Evolutionary conservation across 768 basidiomycete genomes (phyloP).

Genomic region (Candolleomyces aberdarensis): DNA sequence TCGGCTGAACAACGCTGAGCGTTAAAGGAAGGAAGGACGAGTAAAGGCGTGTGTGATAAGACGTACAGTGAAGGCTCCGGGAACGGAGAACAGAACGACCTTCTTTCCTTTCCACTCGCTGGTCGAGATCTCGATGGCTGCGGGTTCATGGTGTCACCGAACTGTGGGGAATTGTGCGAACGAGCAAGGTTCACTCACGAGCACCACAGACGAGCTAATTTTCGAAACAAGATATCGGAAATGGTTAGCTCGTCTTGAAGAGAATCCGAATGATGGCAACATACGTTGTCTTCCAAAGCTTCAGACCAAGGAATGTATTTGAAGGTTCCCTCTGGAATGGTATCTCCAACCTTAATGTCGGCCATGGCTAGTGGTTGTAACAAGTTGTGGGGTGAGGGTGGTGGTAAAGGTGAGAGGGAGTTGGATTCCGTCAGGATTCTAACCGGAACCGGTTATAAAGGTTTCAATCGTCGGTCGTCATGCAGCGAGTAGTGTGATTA

Average conservation of each 20-base stretch:
- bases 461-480: too few species aligned
- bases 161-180: constrained; percentile 1
- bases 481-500: too few species aligned
- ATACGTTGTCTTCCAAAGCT: constrained; percentile 58
- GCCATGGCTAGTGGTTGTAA: background rate
- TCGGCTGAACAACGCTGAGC: constrained; percentile 40
- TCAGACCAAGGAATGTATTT: constrained; percentile 57
- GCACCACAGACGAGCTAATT: constrained; percentile 58
- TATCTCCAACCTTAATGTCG: constrained; percentile 34
- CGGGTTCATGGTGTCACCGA: constrained; percentile 9
- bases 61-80: constrained; percentile 77
- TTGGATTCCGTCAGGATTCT: too few species aligned
- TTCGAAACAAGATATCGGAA: constrained; percentile 10
- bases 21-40: background rate
- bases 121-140: constrained; percentile 54
- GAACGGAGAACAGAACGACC: constrained; percentile 74
- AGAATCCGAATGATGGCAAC: constrained; percentile 17
- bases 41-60: constrained; percentile 16
- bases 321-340: constrained; percentile 37
- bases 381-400: too few species aligned
- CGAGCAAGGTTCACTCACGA: constrained; percentile 42
- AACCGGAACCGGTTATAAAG: too few species aligned
- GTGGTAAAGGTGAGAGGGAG: too few species aligned
- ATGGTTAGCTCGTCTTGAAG: background rate
- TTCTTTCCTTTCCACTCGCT: constrained; percentile 79